Conservation (phyloP, 2,329 filamentous ascomycete genomes). For the Dothideomycetidae sp. region DNA sequence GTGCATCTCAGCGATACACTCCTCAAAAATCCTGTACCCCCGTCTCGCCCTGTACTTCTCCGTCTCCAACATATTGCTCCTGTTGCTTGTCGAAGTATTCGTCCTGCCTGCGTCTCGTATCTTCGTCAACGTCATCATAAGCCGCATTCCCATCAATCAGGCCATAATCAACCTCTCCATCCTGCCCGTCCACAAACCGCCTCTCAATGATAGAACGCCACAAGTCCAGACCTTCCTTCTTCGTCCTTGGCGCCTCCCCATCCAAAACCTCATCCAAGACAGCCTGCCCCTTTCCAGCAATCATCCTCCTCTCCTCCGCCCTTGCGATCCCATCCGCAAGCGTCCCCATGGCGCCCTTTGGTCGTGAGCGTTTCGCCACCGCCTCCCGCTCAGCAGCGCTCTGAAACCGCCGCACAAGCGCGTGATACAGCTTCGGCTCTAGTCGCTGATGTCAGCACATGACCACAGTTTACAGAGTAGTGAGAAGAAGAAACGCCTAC, state of each 20-base stretch:
- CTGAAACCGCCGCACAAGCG: conserved; percentile 63
- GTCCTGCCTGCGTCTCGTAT: conserved; percentile 52
- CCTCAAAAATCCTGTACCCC: conserved; percentile 33
- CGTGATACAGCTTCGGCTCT: conserved; percentile 73
- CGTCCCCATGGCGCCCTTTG: conserved; percentile 63
- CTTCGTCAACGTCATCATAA: conserved; percentile 50
- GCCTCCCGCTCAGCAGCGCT: conserved; percentile 56
- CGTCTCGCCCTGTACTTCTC: conserved; percentile 29
- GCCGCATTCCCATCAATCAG: conserved; percentile 57
- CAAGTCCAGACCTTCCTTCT: conserved; percentile 50
- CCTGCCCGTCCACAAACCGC: conserved; percentile 60
- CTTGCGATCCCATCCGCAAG: conserved; percentile 65
- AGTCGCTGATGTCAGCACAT: conserved; percentile 12
- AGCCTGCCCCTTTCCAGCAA: too few species aligned
- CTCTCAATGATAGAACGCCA: conserved; percentile 62
- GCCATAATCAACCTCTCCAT: conserved; percentile 65
- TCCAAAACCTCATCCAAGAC: conserved; percentile 44
- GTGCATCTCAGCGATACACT: not conserved
- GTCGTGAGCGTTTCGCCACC: too few species aligned
- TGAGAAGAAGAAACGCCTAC: conserved; percentile 20
- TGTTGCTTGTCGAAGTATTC: conserved; percentile 70
- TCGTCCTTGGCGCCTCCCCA: conserved; percentile 37
- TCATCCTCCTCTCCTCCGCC: conserved; percentile 56
- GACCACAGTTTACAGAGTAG: conserved; percentile 4
- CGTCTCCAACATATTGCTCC: conserved; percentile 21